Evolutionary conservation across 306 rosid genomes (phyloP).

Genomic region (Sesbania bispinosa): DNA sequence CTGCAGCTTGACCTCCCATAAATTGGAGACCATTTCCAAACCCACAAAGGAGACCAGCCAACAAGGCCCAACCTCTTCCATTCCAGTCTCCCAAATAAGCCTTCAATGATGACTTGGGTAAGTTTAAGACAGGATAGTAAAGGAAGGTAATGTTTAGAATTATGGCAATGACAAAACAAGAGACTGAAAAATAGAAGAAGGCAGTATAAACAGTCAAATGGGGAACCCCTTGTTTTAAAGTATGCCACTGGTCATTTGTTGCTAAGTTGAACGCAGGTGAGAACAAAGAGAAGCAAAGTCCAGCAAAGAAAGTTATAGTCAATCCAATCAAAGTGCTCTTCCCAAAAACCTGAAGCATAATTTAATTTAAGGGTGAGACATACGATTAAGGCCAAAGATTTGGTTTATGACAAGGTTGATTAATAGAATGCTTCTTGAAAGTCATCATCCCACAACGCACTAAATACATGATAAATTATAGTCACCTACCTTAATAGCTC

Average conservation of each 20-base stretch:
- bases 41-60: slow-evolving; percentile 92
- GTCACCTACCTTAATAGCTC: slow-evolving; percentile 69
- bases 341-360: slow-evolving; percentile 68
- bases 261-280: slow-evolving; percentile 94
- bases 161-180: slow-evolving; percentile 66
- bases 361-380: not conserved
- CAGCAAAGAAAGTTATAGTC: slow-evolving; percentile 69
- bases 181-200: slow-evolving; percentile 80
- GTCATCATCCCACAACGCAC: not conserved
- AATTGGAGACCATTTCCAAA: slow-evolving; percentile 93
- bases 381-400: not conserved
- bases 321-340: slow-evolving; percentile 67
- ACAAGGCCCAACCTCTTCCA: slow-evolving; percentile 88
- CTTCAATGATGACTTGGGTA: slow-evolving; percentile 70
- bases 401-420: not conserved
- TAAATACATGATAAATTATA: not conserved
- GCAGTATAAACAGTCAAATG: slow-evolving; percentile 78
- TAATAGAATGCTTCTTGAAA: not conserved
- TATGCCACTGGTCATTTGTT: slow-evolving; percentile 92
- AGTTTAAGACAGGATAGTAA: slow-evolving; percentile 64
- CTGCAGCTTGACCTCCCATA: slow-evolving; percentile 99
- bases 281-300: slow-evolving; percentile 79
- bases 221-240: slow-evolving; percentile 66
- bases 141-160: slow-evolving; percentile 73
- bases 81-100: slow-evolving; percentile 78